A percentile compares a stretch with the other conserved stretches of the same genome.
Evolutionary conservation across 1,284 basidiomycete species (phyloP).

Genomic region (Schizopora paradoxa): DNA sequence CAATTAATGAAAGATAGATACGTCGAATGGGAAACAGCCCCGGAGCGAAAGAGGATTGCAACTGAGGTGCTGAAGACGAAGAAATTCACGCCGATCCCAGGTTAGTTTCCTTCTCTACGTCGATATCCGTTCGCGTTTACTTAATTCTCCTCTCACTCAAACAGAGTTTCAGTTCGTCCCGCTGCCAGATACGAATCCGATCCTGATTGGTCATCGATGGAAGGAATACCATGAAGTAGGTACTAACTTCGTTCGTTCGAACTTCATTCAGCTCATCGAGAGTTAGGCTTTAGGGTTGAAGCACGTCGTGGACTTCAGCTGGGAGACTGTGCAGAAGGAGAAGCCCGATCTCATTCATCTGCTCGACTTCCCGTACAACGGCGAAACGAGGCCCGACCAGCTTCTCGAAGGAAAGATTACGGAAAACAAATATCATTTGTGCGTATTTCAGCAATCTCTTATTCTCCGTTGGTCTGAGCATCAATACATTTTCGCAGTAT

Average conservation of each 20-base stretch:
- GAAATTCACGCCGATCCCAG: conserved; percentile 39
- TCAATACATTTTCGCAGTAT: conserved; percentile 29
- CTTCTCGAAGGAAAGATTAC: conserved; percentile 41
- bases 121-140: too few species aligned
- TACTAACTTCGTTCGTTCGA: not conserved
- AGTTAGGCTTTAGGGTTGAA: conserved; percentile 37
- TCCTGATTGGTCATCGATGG: conserved; percentile 48
- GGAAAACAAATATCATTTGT: conserved; percentile 46
- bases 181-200: conserved; percentile 46
- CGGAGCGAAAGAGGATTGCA: conserved; percentile 39
- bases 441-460: conserved; percentile 19
- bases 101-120: conserved; percentile 22
- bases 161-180: conserved; percentile 47
- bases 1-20: too few species aligned
- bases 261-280: not conserved
- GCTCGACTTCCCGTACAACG: conserved; percentile 50
- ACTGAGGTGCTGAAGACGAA: conserved; percentile 36
- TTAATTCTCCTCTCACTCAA: not conserved
- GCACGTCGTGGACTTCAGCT: conserved; percentile 44
- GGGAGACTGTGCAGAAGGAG: conserved; percentile 48
- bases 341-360: conserved; percentile 50
- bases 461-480: not conserved
- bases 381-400: conserved; percentile 40
- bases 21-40: conserved; percentile 45
- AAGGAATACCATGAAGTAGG: conserved; percentile 44